Evolutionary conservation across 2,329 filamentous ascomycete species (phyloP), one percentile per base, ranked within the genome.

Genomic region (Sphaerulina vaccinii): DNA sequence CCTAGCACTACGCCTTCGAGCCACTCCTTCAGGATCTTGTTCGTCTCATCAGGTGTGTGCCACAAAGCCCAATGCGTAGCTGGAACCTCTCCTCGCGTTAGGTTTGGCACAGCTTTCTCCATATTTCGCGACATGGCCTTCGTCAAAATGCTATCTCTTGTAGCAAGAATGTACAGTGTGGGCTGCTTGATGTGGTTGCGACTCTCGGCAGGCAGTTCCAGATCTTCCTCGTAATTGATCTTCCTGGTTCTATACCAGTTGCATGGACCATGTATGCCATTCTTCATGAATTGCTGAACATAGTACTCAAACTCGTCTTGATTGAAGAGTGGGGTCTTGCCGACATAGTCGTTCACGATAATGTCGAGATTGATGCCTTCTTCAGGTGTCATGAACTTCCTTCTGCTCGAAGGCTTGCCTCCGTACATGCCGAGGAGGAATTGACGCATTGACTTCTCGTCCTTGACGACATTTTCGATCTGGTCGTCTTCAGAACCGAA

Each of bases 1-100:
- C 67, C 70, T 60, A 76, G 75, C 2, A 75, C 77, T 37, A 85
- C 76, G 13, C 71, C 72, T 52, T 80, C 77, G 54, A 95, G 60
- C 81, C 90, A 96, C 51, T 79, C 75, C 50, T 74, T 76, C 60
- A 96, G 76, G 54, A 84, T 73, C 43, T 66, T 68, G 69, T 96
- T 96, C 2, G 89, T 81, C 62, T 86, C 81, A 18, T 77, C 80
- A 0, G 86, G 79, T 57, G 80, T 81, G 75, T 96, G 82, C 75
- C 83, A 85, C 66, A 95, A 72, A 39, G 86, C 88, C 92, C 92
- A 97, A 71, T 97, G 93, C 15, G 79, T 75, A 0, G 86, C 79
- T 29, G 84, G 71, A 49, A 96, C 85, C 67, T 87, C 81, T 7
- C 73, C 78, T 54, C 79, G 76, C 6, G 81, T 86, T 64, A 95